phyloP scores from a whole-genome alignment of 805 yeast species.

The Metschnikowia borealis region DNA sequence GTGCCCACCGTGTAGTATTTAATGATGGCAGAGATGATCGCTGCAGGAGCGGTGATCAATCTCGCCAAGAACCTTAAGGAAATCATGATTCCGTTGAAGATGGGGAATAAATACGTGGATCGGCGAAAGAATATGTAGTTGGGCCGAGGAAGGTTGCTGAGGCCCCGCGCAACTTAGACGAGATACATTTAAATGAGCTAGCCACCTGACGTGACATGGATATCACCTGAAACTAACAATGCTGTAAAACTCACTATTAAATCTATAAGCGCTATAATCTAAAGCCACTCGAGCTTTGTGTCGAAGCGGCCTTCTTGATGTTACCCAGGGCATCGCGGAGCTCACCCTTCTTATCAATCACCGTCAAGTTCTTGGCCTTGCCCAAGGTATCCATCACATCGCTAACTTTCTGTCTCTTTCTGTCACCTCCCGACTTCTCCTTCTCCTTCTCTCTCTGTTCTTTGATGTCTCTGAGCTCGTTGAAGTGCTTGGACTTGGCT shows the following conservation, averaged over 20 bases:
- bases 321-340: slow-evolving; percentile 71
- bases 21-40: slow-evolving; percentile 17
- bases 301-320: slow-evolving; percentile 42
- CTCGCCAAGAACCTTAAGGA: slow-evolving; percentile 20
- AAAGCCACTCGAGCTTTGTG: slow-evolving; percentile 27
- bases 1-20: slow-evolving; percentile 34
- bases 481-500: slow-evolving; percentile 58
- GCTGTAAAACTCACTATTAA: background rate
- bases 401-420: slow-evolving; percentile 53
- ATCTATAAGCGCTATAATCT: slow-evolving; percentile 10
- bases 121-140: background rate
- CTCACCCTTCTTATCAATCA: slow-evolving; percentile 73
- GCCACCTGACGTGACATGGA: background rate
- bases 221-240: background rate
- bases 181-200: background rate
- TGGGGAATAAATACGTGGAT: no score
- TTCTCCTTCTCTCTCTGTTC: slow-evolving; percentile 27
- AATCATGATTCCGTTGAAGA: slow-evolving; percentile 11
- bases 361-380: slow-evolving; percentile 71
- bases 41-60: slow-evolving; percentile 24
- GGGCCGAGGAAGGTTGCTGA: background rate
- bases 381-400: slow-evolving; percentile 66
- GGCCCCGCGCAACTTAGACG: background rate
- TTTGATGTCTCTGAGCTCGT: slow-evolving; percentile 28
- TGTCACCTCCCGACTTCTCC: slow-evolving; percentile 17